Evolutionary conservation across 257 asterid species (phyloP), one percentile per base, ranked within the genome.

Genomic region (Anisodus tanguticus): DNA sequence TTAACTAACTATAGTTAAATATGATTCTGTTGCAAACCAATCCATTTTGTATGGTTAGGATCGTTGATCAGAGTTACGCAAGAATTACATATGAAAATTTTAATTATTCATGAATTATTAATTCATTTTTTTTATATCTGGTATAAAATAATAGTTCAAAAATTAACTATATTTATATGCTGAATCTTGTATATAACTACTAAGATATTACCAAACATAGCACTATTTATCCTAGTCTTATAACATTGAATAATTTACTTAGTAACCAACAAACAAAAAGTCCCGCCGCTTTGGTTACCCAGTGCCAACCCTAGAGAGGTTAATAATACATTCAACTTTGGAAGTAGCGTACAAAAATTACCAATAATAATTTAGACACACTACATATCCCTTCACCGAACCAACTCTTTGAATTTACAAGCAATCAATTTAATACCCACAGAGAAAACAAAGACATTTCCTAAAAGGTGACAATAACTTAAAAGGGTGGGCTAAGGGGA

Each of bases 381-480:
- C 41, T 72, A 22, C 80, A 22, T 19, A 22, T 13, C 19, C 19
- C n/a, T 12, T 76, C 22, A 11, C 43, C 39, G 3, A 47, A 19
- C 80, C 41, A 47, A 47, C 59, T 47, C 2, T 6, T 22, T 74
- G 22, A 74, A 11, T 74, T 49, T 49, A 22, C 60, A 49, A 74
- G 43, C 81, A 49, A 49, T 19, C 43, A 74, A 22, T 49, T 68
- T 19, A 74, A 49, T 76, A 41, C 55, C 9, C 51, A 13, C 13
- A 19, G 12, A 4, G 26, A 59, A 58, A 63, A 9, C 17, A 70
- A 11, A 22, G 12, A 3, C 19, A 74, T 10, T 22, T 1, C 47
- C 4, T 51, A 11, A 12, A 76, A 49, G 15, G 26, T 51, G 26
- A 82, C 80, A 82, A 70, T 82, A 67, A 59, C 54, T 51, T 82